Base-by-base conservation (phyloP, 495 filamentous ascomycete genomes). In the Penicillium odoratum region DNA sequence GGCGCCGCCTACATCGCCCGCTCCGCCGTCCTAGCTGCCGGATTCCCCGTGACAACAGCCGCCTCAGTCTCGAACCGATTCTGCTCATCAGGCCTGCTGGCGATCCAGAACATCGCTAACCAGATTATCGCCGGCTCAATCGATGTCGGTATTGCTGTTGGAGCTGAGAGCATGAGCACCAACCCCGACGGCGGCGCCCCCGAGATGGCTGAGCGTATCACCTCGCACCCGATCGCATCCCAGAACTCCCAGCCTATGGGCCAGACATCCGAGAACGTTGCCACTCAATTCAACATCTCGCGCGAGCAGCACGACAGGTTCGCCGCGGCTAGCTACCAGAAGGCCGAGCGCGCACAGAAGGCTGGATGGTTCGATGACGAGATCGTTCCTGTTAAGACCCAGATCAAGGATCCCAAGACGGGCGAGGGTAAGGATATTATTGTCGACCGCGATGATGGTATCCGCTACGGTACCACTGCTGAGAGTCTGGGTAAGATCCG, bases 181-280 rank as follows among this genome's bases (percentile, higher is more conserved):
- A 89, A 86, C 55, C 83, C 87, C 40, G 88, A 92, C 58, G 78
- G 82, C 15, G 82, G 90, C 29, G 85, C 85, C 8, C 80, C 81
- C 18, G 85, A 89, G 18, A 91, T 97, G 80, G 86, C 90, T 61
- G 83, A 86, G 33, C 80, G 83, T 42, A 84, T 98, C 51, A 72
- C 86, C 45, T 73, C 80, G 51, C 82, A 83, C 63, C 89, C 90
- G 54, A 85, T 96, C 63, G 87, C 90, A 0, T 69, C 71, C 29
- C 93, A 98, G 73, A 94, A 92, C 78, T 80, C 87, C 78, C 85
- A 91, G 78, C 86, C 92, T 36, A 98, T 98, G 93, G 93, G 93
- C 3, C 93, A 95, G 82, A 98, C 93, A 2, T 91, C 87, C 16
- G 93, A 98, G 78, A 97, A 98, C 64, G 92, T 98, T 6, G 91